Evolutionary conservation across 1,284 basidiomycete species (phyloP), one percentile per base, ranked within the genome.

Genomic region (Microbotryomycetes sp.): DNA sequence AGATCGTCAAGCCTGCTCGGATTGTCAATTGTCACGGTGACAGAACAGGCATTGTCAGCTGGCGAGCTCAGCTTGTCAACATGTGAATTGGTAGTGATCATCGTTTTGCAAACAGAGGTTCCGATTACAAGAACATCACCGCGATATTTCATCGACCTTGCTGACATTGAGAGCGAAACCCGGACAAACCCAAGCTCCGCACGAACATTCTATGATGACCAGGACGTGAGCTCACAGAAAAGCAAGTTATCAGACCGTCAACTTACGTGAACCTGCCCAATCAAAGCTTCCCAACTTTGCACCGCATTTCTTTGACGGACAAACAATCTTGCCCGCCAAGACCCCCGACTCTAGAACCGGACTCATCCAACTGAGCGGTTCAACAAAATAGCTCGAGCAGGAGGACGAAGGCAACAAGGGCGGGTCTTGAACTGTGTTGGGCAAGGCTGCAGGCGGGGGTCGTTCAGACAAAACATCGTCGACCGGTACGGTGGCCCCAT

Each of bases 361-460:
- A 59, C 89, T 84, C 94, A 98, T 98, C 94, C 94, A 98, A 70
- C 85, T 69, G 71, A 92, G 88, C 45, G 93, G 92, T 75, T 98
- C 94, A 53, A 97, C 84, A 75, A 97, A 97, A 77, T 97, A 97
- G 6, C 91, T 90, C 2, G 91, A 93, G 50, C 66, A 68, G 16
- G 53, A 35, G 45, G 54, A 61, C 13, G 66, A 68, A 5, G 66
- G 61, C 5, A 65, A 59, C 52, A 68, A 55, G 1, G 66, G 64
- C 9, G 60, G 51, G 16, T 60, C 50, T n/a, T 9, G 18, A 18
- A 41, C 35, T 9, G 35, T 41, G 35, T 41, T 41, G 35, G 35
- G 35, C 35, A 41, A 29, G 18, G 45, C 46, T 30, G 54, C 13
- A 13, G n/a, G 18, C 2, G n/a, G 18, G 11, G 53, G 15, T 41